Evolutionary conservation across 2,329 filamentous ascomycete genomes (phyloP), one percentile per base, ranked within the genome.

Genomic region (Mycogone perniciosa): DNA sequence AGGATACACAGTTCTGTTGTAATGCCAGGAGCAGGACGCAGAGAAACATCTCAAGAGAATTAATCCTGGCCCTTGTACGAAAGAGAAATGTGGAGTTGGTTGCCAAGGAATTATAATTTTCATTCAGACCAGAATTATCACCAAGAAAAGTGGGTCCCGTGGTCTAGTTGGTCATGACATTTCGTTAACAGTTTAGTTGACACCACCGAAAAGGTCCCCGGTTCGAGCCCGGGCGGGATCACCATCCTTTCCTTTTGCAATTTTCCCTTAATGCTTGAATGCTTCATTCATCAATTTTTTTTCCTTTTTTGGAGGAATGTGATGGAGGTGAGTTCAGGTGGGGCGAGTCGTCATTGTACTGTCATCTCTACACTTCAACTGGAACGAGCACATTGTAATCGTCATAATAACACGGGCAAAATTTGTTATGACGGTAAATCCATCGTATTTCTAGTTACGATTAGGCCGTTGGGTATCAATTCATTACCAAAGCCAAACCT

Each of bases 161-260:
- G 46, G 50, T 52, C 50, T 52, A 52, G 50, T 52, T 52, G 50
- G 50, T 51, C 48, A 52, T 52, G 50, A 48, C 50, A 52, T 52
- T 48, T 52, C 50, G 50, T 48, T 52, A 48, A 52, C 50, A 52
- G 48, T 46, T 48, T 35, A 10, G 44, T 51, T 51, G 43, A 51
- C 48, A 37, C 48, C 48, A 51, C 50, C 50, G 50, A 52, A 48
- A 52, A 52, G 50, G 50, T 52, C 50, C 50, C 50, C 50, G 50
- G 50, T 52, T 52, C 50, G 50, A 52, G 45, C 50, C 50, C 50
- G 50, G 50, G 50, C 50, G 50, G 50, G 48, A 52, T 48, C 50
- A 52, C 44, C 31, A 47, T 35, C 29, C 43, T 48, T 43, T 31
- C n/a, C 35, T 35, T 49, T 49, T 33, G 11, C 38, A 20, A 5